A percentile compares a stretch with the other conserved stretches of the same genome.
These are phyloP conservation scores for Penicillium bialowiezense DNA, from an alignment of 495 filamentous ascomycete genomes.

Conservation along the genomic window DNA sequence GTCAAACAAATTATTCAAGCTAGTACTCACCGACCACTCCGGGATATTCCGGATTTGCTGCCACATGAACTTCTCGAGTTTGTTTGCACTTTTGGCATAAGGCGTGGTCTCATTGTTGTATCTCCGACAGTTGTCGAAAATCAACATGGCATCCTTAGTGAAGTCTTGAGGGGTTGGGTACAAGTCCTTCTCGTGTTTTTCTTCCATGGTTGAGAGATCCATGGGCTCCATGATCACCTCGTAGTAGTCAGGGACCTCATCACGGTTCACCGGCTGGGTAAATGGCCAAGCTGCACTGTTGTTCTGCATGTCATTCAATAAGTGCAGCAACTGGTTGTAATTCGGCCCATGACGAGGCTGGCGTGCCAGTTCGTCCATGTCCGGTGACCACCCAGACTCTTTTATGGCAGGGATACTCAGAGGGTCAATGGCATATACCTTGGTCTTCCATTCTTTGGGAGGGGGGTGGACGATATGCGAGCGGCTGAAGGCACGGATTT, in stretches of 20 bases:
- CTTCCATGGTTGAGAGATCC: slow-evolving; percentile 95
- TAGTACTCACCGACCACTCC: slow-evolving; percentile 79
- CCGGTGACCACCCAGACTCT: slow-evolving; percentile 88
- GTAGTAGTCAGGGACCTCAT: slow-evolving; percentile 97
- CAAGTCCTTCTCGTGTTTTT: slow-evolving; percentile 88
- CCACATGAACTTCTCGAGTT: slow-evolving; percentile 97
- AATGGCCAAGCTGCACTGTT: slow-evolving; percentile 92
- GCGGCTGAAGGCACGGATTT: slow-evolving; percentile 87
- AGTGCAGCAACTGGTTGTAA: slow-evolving; percentile 86
- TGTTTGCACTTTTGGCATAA: slow-evolving; percentile 94
- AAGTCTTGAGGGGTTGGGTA: slow-evolving; percentile 93
- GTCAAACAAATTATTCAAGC: background rate
- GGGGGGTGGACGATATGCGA: slow-evolving; percentile 84
- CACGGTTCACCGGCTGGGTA: slow-evolving; percentile 86
- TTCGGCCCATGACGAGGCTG: slow-evolving; percentile 97
- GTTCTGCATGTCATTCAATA: slow-evolving; percentile 95
- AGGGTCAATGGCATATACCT: slow-evolving; percentile 68
- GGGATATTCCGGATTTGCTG: slow-evolving; percentile 86
- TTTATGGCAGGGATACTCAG: slow-evolving; percentile 79
- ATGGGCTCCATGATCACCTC: slow-evolving; percentile 98
- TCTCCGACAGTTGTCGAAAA: slow-evolving; percentile 91
- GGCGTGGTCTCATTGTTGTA: slow-evolving; percentile 96
- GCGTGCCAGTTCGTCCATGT: slow-evolving; percentile 95
- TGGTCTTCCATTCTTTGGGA: slow-evolving; percentile 81
- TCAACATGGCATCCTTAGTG: slow-evolving; percentile 81